These are phyloP conservation scores for Trypanosomatidae sp. DNA, from an alignment of 208 protist genomes.

Conservation along the genomic window DNA sequence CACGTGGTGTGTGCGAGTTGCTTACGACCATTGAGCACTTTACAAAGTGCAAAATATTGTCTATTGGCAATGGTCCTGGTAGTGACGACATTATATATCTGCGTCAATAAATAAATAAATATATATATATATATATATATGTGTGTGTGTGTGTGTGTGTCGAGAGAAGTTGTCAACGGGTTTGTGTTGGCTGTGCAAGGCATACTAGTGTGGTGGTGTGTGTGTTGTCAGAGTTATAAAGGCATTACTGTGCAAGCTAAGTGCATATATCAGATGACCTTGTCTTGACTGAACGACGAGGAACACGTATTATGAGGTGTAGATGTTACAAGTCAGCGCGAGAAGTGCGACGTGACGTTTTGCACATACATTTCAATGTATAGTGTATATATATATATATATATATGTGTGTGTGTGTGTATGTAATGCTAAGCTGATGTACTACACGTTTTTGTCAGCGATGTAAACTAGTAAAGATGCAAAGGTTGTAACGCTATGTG, in stretches of 20 bases:
- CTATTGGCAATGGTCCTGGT: constrained; percentile 84
- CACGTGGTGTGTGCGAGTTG: constrained; percentile 62
- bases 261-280: too few relatives aligned
- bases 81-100: constrained; percentile 85
- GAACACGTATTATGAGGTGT: not conserved
- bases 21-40: constrained; percentile 80
- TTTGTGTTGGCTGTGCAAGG: too few relatives aligned
- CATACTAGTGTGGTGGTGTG: too few relatives aligned
- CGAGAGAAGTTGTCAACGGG: too few relatives aligned
- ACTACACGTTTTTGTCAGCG: not conserved
- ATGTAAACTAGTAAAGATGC: not conserved
- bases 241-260: too few relatives aligned
- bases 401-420: not conserved
- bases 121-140: too few relatives aligned
- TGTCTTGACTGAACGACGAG: too few relatives aligned
- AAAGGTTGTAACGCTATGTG: not conserved
- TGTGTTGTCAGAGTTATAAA: too few relatives aligned
- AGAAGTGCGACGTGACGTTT: not conserved
- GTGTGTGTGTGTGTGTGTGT: too few relatives aligned
- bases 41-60: constrained; percentile 69
- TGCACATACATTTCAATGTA: not conserved
- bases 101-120: constrained; percentile 8
- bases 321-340: not conserved
- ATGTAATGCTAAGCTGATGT: not conserved
- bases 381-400: not conserved